Conservation (phyloP, 139 green algal genomes). For the Eudorina sp. region DNA sequence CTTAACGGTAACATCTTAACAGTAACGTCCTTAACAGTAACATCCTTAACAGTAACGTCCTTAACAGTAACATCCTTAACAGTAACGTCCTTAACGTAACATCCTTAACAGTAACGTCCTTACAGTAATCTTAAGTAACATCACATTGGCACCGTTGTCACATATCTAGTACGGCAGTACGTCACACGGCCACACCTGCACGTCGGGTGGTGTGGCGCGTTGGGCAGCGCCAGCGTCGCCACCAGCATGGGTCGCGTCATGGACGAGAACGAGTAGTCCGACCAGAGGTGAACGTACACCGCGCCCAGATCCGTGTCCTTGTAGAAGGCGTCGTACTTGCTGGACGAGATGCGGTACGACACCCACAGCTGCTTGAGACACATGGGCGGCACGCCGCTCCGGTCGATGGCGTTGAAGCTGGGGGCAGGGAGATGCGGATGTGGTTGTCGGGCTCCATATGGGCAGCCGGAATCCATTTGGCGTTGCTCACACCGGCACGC, state of each 20-base stretch:
- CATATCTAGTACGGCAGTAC: neutral
- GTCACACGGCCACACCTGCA: neutral
- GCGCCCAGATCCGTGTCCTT: constrained; percentile 1
- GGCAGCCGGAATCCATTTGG: neutral
- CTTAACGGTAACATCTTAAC: too few relatives aligned
- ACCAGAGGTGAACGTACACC: constrained; percentile 19
- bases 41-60: too few relatives aligned
- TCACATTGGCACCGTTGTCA: neutral
- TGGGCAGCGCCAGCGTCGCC: neutral
- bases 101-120: neutral
- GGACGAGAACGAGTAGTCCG: neutral
- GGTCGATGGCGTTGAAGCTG: neutral
- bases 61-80: neutral
- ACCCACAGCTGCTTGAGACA: constrained; percentile 28
- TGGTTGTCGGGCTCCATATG: neutral
- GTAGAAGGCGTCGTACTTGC: constrained; percentile 29
- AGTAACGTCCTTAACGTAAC: neutral
- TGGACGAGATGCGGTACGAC: constrained; percentile 9
- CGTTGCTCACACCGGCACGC: neutral
- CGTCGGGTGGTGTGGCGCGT: neutral
- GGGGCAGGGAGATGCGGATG: constrained; percentile 11
- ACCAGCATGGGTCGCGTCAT: neutral
- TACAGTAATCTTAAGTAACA: neutral
- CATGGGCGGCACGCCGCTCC: constrained; percentile 14
- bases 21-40: too few relatives aligned